Base-by-base conservation (phyloP, 345 rosid genomes). In the Hibiscus tridactylites region DNA sequence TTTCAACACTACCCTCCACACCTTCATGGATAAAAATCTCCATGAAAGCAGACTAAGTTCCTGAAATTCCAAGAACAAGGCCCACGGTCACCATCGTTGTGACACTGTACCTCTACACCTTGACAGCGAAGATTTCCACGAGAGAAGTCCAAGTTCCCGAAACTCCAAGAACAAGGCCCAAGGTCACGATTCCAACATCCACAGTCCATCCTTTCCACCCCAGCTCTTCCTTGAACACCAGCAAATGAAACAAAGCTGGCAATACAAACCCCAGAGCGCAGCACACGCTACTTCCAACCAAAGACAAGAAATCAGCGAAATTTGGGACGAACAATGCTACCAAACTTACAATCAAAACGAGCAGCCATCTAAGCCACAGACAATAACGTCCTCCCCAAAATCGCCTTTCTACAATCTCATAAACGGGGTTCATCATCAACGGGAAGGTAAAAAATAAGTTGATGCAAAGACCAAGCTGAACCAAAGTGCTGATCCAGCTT, bases 401-500 rank as follows among this genome's bases (percentile, higher is more conserved):
- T 29, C 91, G 85, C 82, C 97, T 82, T 85, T 93, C 97, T 33
- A 88, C 81, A 1, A 90, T 87, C 85, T 91, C 97, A 72, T 88
- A 93, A 12, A 93, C 96, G 0, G 97, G 97, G 70, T 91, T 79
- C 97, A 93, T 91, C 97, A 91, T 90, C 83, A 93, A 73, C 0
- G 96, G 98, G 78, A 93, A 93, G 24, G 97, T 87, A 79, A 93
- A 93, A 73, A 91, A 91, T 46, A 93, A 87, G 78, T 91, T 90
- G 33, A 90, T 66, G 71, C 94, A 93, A 0, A 93, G 87, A 28
- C 97, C 98, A 11, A 88, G 74, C 61, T 90, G 90, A 71, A 93
- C 92, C 76, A 84, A 65, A 15, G 77, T 74, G 77, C 87, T 89
- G 31, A 91, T 16, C 58, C 85, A 50, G 8, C 93, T 91, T 44